Conservation (phyloP, 495 filamentous ascomycete genomes). For the Daldinia vernicosa region DNA sequence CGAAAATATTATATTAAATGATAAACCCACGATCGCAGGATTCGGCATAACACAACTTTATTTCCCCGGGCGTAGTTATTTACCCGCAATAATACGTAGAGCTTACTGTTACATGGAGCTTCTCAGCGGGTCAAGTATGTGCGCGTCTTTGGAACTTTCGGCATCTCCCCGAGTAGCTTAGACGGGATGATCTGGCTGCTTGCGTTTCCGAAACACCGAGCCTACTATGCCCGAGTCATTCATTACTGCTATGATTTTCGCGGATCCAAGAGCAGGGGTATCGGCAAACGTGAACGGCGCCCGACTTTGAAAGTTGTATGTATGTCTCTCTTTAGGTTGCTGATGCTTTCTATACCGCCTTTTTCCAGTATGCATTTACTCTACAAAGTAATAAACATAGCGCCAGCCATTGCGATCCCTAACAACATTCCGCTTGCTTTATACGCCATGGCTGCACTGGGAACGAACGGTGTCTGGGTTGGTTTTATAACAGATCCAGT, state of each 20-base stretch:
- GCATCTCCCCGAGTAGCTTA: conserved; percentile 20
- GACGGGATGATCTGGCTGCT: conserved; percentile 24
- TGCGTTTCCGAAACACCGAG: conserved; percentile 43
- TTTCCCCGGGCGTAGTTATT: conserved; percentile 38
- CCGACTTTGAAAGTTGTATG: conserved; percentile 1
- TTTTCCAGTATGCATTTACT: conserved; percentile 14
- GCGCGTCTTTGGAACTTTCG: conserved; percentile 7
- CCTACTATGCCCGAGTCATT: conserved; percentile 22
- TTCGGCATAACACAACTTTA: conserved; percentile 25
- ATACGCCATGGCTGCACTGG: conserved; percentile 23
- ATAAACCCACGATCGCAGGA: conserved; percentile 32
- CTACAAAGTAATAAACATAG: conserved; percentile 39
- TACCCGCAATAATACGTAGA: conserved; percentile 32
- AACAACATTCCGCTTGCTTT: conserved; percentile 37
- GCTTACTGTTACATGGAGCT: conserved; percentile 39
- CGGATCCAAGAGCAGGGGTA: conserved; percentile 24
- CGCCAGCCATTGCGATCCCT: conserved; percentile 29
- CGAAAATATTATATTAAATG: conserved; percentile 33
- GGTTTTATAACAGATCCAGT: conserved; percentile 13
- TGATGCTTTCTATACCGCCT: conserved; percentile 7
- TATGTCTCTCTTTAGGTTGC: conserved; percentile 15
- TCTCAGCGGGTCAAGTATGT: conserved; percentile 23
- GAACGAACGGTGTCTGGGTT: conserved; percentile 24
- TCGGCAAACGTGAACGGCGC: conserved; percentile 20
- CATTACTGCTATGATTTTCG: conserved; percentile 19